Conservation (phyloP, 2,329 filamentous ascomycete genomes). For the Colletotrichum neosansevieriae region DNA sequence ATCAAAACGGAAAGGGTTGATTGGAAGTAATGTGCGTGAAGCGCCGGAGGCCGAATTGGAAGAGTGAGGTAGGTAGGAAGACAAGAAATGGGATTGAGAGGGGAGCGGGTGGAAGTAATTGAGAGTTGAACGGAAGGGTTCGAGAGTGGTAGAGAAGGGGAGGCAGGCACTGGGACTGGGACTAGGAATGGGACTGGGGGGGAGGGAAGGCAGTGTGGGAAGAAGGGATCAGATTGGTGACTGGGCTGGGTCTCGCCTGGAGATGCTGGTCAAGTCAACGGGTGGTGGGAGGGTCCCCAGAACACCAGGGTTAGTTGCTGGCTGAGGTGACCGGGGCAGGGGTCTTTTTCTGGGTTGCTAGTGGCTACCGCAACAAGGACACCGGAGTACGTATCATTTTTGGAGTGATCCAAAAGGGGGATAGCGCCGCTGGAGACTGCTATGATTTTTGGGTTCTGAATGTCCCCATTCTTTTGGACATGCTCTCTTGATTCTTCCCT, state of each 20-base stretch:
- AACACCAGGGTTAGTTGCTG: slow-evolving; percentile 32
- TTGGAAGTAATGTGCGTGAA: slow-evolving; percentile 27
- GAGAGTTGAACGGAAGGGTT: slow-evolving; percentile 35
- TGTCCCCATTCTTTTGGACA: not conserved
- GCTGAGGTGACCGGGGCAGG: slow-evolving; percentile 36
- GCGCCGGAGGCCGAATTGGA: slow-evolving; percentile 18
- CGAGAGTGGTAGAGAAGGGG: slow-evolving; percentile 20
- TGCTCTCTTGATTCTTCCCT: not conserved
- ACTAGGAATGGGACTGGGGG: not conserved
- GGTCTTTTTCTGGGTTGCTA: slow-evolving; percentile 31
- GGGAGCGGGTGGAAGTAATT: slow-evolving; percentile 26
- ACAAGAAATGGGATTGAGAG: slow-evolving; percentile 20
- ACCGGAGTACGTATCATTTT: not conserved
- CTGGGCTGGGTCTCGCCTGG: slow-evolving; percentile 31
- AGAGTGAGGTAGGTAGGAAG: slow-evolving; percentile 26
- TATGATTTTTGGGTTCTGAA: not conserved
- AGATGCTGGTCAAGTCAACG: slow-evolving; percentile 36
- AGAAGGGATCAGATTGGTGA: slow-evolving; percentile 23
- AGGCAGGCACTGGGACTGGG: not conserved
- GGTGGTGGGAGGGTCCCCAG: slow-evolving; percentile 25
- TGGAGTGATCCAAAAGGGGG: not conserved
- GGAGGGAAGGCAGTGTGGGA: slow-evolving; percentile 2
- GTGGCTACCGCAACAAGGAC: slow-evolving; percentile 25
- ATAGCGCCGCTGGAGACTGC: not conserved
- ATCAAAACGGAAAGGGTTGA: slow-evolving; percentile 28